Percentiles rank a stretch among this genome's conserved stretches.
Evolutionary conservation across 139 green algal species (phyloP).

Genomic region (Coelastrella sp.): DNA sequence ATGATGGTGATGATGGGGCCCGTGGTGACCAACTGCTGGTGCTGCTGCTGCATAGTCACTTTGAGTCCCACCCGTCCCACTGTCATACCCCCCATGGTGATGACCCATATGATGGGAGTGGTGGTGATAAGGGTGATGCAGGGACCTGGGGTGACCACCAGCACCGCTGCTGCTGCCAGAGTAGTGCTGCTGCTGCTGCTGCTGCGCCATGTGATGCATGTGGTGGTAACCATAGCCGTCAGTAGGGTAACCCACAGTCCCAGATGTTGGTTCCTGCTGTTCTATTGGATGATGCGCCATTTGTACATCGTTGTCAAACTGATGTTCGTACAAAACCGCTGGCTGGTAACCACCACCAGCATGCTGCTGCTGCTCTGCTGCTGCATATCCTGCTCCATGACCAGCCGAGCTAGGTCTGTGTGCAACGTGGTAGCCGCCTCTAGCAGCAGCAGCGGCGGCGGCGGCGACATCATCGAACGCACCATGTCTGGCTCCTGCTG

Average conservation of each 20-base stretch:
- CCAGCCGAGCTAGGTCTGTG: neutral
- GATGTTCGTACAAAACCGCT: neutral
- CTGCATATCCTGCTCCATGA: neutral
- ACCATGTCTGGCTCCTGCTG: neutral
- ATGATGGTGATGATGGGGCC: too few species aligned
- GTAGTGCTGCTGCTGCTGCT: constrained; percentile 1
- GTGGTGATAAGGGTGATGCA: constrained; percentile 5
- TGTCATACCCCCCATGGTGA: neutral
- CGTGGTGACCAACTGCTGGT: constrained; percentile 20
- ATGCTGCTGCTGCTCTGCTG: constrained; percentile 31
- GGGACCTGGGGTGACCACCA: neutral
- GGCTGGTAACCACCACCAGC: neutral
- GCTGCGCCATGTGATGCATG: neutral
- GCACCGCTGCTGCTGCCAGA: neutral
- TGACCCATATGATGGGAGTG: neutral
- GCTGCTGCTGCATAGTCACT: constrained; percentile 1
- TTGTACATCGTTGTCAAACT: neutral
- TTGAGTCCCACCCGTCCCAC: too few species aligned
- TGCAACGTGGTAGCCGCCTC: neutral
- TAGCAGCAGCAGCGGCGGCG: neutral
- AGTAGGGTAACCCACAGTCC: neutral
- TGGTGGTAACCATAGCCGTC: neutral
- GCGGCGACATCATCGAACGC: neutral
- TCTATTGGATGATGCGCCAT: neutral
- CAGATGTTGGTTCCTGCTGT: neutral